Conservation (phyloP, 2,329 filamentous ascomycete species). For the Fusarium duplospermum region DNA sequence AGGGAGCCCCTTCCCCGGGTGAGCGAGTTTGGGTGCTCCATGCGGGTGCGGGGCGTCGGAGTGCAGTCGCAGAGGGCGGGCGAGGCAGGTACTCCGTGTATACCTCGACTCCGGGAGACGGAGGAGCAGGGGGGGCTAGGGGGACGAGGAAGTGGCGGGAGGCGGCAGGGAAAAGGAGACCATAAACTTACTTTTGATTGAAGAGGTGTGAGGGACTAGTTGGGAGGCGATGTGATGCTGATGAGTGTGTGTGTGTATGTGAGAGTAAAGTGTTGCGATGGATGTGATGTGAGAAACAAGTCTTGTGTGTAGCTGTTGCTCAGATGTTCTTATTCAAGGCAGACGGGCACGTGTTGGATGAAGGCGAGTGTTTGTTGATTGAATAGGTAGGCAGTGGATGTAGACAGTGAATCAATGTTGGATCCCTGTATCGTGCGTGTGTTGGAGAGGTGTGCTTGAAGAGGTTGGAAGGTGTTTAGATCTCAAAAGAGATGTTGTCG, state of each 20-base stretch:
- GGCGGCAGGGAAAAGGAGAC: background rate
- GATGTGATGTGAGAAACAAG: background rate
- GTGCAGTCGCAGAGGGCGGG: background rate
- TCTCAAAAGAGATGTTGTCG: conserved; percentile 1
- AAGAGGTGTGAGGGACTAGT: conserved; percentile 8
- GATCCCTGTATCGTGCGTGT: background rate
- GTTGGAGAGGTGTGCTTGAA: background rate
- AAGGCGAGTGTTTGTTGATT: background rate
- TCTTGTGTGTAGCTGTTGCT: conserved; percentile 6
- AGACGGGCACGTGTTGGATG: conserved; percentile 2
- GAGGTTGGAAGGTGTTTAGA: background rate
- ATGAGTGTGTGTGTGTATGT: background rate
- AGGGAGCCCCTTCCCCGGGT: conserved; percentile 13
- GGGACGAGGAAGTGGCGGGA: background rate
- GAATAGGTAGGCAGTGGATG: background rate
- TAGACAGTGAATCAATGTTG: background rate
- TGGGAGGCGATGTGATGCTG: background rate
- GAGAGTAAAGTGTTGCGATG: conserved; percentile 5
- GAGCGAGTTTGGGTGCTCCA: conserved; percentile 12
- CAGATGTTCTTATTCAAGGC: conserved; percentile 6
- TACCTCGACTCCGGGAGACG: conserved; percentile 16
- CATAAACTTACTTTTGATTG: conserved; percentile 33
- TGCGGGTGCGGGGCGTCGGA: conserved; percentile 30
- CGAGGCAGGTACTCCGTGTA: conserved; percentile 36
- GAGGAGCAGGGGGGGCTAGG: background rate